Conservation (phyloP, 2,329 filamentous ascomycete genomes). For the Pseudomassariella vexata region DNA sequence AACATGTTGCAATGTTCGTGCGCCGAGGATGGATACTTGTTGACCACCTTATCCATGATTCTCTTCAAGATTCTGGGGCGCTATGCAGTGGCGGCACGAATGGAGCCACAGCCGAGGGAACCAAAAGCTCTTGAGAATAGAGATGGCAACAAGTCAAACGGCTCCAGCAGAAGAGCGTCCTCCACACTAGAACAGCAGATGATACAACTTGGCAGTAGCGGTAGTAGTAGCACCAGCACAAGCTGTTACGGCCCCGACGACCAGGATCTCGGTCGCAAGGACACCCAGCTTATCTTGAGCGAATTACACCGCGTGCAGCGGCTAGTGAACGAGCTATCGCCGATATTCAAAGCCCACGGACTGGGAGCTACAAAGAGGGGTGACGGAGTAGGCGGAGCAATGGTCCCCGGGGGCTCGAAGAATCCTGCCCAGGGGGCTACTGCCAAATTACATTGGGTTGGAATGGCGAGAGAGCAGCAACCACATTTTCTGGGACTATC, state of each 20-base stretch:
- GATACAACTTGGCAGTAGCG: not conserved
- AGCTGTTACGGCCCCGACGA: conserved; percentile 12
- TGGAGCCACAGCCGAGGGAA: not conserved
- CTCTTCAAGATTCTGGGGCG: conserved; percentile 27
- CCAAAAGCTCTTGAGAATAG: not conserved
- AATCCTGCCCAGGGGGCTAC: not conserved
- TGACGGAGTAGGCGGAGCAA: not conserved
- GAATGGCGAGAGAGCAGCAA: too few species aligned
- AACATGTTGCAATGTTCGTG: conserved; percentile 27
- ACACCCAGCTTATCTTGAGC: conserved; percentile 26
- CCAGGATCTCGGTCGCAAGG: conserved; percentile 17
- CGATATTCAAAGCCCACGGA: too few species aligned
- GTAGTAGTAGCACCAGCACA: not conserved
- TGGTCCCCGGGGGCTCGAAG: not conserved
- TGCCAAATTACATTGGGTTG: too few species aligned
- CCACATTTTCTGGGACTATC: conserved; percentile 36
- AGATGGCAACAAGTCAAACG: too few species aligned
- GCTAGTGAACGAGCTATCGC: conserved; percentile 22
- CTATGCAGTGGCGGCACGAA: conserved; percentile 20
- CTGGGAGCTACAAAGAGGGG: not conserved
- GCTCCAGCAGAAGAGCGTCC: too few species aligned
- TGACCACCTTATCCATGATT: conserved; percentile 25
- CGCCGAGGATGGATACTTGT: conserved; percentile 23
- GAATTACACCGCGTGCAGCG: conserved; percentile 28
- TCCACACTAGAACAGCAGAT: not conserved